These are phyloP conservation scores for Epichloe gansuensis DNA, from an alignment of 2,329 filamentous ascomycete species.

Conservation along the genomic window DNA sequence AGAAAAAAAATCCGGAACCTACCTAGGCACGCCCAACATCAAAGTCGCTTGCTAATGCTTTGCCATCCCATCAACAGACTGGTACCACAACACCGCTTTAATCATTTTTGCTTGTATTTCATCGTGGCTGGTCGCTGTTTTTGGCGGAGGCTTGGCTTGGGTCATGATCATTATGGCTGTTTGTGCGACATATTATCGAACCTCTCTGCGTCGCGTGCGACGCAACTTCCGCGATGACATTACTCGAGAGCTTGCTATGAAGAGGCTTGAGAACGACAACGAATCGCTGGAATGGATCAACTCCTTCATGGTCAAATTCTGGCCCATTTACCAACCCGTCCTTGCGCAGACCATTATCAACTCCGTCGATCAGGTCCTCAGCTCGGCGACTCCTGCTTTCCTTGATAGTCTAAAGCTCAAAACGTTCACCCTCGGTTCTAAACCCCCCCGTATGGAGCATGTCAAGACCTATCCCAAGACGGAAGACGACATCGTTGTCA, in stretches of 20 bases:
- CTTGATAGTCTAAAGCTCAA: conserved; percentile 88
- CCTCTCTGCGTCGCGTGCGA: conserved; percentile 82
- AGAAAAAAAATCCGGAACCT: neutral
- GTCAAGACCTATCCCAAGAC: conserved; percentile 97
- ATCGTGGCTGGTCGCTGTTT: conserved; percentile 78
- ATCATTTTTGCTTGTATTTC: conserved; percentile 85
- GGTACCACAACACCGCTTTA: conserved; percentile 95
- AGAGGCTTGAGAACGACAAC: conserved; percentile 74
- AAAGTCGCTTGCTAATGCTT: neutral
- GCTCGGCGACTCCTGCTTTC: conserved; percentile 80
- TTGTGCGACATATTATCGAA: conserved; percentile 93
- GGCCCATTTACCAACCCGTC: conserved; percentile 95
- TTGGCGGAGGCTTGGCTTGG: conserved; percentile 89
- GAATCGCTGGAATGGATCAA: conserved; percentile 99
- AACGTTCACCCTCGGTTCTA: conserved; percentile 85
- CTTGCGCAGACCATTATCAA: conserved; percentile 84
- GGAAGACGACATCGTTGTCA: conserved; percentile 88
- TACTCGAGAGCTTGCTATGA: conserved; percentile 75
- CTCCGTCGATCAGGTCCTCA: conserved; percentile 91
- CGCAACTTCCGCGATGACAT: conserved; percentile 95
- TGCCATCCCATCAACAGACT: conserved; percentile 46
- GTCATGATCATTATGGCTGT: conserved; percentile 83
- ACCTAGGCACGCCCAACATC: neutral
- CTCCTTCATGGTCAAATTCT: conserved; percentile 96
- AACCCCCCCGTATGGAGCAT: conserved; percentile 90